phyloP scores from a whole-genome alignment of 1,284 basidiomycete genomes.

The Leccinum subspadiceum region DNA sequence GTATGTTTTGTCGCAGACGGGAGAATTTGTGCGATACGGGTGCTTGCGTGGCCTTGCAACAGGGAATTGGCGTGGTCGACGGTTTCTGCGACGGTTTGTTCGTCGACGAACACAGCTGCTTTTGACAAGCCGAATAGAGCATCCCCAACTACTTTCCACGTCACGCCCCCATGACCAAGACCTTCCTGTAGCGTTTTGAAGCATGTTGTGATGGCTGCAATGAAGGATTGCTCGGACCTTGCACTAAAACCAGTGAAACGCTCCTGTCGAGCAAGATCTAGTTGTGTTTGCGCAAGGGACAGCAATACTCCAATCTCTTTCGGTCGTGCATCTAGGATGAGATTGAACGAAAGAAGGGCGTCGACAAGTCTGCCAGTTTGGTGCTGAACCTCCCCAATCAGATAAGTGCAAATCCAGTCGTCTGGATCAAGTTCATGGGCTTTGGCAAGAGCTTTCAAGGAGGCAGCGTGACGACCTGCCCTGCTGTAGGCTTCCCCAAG shows the following conservation, averaged over 20 bases:
- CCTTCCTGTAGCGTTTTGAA: conserved; percentile 55
- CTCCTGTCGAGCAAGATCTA: conserved; percentile 73
- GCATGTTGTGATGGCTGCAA: conserved; percentile 56
- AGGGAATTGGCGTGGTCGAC: conserved; percentile 39
- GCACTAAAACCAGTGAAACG: conserved; percentile 67
- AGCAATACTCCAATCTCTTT: conserved; percentile 71
- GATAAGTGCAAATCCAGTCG: conserved; percentile 85
- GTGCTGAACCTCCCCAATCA: conserved; percentile 84
- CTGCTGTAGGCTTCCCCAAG: conserved; percentile 91
- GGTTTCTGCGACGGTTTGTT: conserved; percentile 36
- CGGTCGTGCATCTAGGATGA: conserved; percentile 57
- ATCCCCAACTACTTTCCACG: conserved; percentile 89
- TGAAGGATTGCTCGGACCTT: conserved; percentile 74
- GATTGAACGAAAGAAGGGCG: conserved; percentile 69
- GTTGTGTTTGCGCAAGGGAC: conserved; percentile 71
- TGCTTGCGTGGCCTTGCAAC: conserved; percentile 38
- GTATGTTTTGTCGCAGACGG: conserved; percentile 25
- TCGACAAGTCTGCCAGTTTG: conserved; percentile 76
- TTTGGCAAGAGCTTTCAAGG: conserved; percentile 81
- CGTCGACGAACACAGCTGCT: conserved; percentile 43
- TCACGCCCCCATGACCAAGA: conserved; percentile 65
- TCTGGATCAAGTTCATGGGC: conserved; percentile 68
- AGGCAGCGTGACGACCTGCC: conserved; percentile 86
- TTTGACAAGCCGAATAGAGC: conserved; percentile 67
- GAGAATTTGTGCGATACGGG: conserved; percentile 44